These are phyloP conservation scores for Ambrosia artemisiifolia DNA, from an alignment of 129 eudicot species.

Conservation along the genomic window DNA sequence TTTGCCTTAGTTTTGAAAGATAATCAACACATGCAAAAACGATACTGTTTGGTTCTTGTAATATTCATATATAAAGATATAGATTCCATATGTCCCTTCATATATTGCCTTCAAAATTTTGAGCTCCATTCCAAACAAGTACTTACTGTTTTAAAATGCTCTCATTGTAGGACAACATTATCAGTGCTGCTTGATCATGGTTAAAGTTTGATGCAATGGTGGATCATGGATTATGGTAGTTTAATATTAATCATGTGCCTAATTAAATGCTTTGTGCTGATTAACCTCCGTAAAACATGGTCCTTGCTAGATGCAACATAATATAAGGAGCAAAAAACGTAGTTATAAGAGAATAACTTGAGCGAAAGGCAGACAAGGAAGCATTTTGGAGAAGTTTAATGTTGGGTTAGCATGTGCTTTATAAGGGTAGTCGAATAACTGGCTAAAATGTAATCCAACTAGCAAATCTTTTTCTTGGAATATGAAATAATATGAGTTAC, in stretches of 20 bases:
- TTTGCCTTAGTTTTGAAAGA: constrained; percentile 11
- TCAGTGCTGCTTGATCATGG: not conserved
- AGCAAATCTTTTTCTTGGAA: constrained; percentile 28
- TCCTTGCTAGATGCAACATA: constrained; percentile 33
- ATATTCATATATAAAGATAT: constrained; percentile 27
- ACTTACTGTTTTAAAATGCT: constrained; percentile 9
- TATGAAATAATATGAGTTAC: constrained; percentile 20
- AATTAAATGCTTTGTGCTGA: constrained; percentile 18
- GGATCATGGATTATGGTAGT: constrained; percentile 1
- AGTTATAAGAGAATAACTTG: constrained; percentile 10
- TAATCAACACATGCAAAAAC: constrained; percentile 12
- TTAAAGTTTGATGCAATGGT: not conserved
- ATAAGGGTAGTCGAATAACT: constrained; percentile 8
- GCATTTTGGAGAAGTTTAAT: constrained; percentile 28
- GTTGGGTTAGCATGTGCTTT: constrained; percentile 24
- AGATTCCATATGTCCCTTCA: constrained; percentile 42
- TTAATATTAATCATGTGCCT: constrained; percentile 26
- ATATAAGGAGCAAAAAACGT: constrained; percentile 18
- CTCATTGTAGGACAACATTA: constrained; percentile 7
- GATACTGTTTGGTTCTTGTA: constrained; percentile 30
- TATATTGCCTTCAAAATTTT: constrained; percentile 19
- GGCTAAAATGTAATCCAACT: constrained; percentile 24
- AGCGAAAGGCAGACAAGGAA: constrained; percentile 32
- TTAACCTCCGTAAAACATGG: constrained; percentile 31
- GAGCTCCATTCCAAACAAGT: constrained; percentile 32